These are phyloP conservation scores for Apophysomyces trapeziformis DNA, from an alignment of 371 early-diverging fungal genomes.

Conservation along the genomic window DNA sequence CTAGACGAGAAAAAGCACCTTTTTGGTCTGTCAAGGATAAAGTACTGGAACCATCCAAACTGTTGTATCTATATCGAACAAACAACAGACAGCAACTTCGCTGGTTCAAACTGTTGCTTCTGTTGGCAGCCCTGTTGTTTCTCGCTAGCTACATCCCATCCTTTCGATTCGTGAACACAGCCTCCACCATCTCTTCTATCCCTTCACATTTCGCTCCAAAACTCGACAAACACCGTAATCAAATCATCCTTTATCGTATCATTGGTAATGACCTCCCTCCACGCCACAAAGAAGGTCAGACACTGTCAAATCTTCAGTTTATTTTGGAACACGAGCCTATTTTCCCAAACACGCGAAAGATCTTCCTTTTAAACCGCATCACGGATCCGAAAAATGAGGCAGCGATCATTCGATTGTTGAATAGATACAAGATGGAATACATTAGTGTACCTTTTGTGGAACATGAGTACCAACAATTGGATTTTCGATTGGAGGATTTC, in stretches of 20 bases:
- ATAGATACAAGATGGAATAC: conserved; percentile 61
- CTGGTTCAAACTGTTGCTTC: conserved; percentile 17
- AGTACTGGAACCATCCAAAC: conserved; percentile 19
- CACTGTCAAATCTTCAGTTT: conserved; percentile 67
- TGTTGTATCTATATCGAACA: conserved; percentile 7
- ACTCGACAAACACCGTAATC: conserved; percentile 41
- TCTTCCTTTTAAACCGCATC: conserved; percentile 72
- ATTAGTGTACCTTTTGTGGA: conserved; percentile 64
- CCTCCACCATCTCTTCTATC: background rate
- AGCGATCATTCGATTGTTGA: conserved; percentile 60
- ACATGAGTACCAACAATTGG: conserved; percentile 61
- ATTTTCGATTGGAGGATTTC: conserved; percentile 69
- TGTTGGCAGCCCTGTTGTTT: conserved; percentile 19
- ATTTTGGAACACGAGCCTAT: conserved; percentile 69
- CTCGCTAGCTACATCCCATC: conserved; percentile 30
- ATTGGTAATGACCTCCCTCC: conserved; percentile 77
- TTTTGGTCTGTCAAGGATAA: conserved; percentile 24
- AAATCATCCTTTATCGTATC: conserved; percentile 67
- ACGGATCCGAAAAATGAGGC: conserved; percentile 63
- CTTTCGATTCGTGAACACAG: conserved; percentile 22
- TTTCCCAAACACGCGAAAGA: conserved; percentile 65
- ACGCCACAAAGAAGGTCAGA: conserved; percentile 71
- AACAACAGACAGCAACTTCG: conserved; percentile 22
- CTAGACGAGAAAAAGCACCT: conserved; percentile 19
- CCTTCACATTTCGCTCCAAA: background rate